Conservation (phyloP, 1,139 yeast genomes). For the Scheffersomyces insectosa region DNA sequence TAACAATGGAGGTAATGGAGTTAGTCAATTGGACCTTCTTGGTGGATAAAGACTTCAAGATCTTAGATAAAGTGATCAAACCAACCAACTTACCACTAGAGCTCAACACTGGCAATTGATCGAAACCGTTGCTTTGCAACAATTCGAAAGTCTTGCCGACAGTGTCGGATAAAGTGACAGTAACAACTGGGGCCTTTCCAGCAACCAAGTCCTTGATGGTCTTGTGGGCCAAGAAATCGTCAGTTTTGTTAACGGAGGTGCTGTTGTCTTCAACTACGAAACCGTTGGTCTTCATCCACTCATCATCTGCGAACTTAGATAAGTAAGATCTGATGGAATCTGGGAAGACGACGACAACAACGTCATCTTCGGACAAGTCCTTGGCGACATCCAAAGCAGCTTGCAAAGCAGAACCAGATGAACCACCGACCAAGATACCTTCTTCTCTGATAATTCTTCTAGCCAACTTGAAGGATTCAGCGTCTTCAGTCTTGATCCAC, state of each 20-base stretch:
- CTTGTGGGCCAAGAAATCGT: constrained; percentile 47
- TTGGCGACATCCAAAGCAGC: constrained; percentile 76
- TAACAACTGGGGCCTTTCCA: constrained; percentile 75
- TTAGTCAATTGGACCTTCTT: constrained; percentile 61
- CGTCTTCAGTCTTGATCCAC: constrained; percentile 88
- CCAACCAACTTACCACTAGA: constrained; percentile 67
- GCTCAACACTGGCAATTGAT: constrained; percentile 79
- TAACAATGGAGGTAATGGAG: constrained; percentile 61
- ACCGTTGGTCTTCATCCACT: constrained; percentile 85
- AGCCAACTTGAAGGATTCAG: constrained; percentile 77
- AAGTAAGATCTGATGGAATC: constrained; percentile 86
- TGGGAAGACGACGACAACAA: constrained; percentile 80
- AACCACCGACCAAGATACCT: constrained; percentile 87
- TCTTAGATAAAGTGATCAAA: constrained; percentile 72
- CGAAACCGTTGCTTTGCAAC: constrained; percentile 77
- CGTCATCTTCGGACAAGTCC: constrained; percentile 71
- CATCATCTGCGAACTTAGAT: constrained; percentile 87
- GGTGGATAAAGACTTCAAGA: constrained; percentile 67
- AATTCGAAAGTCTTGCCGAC: constrained; percentile 69
- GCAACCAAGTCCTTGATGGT: constrained; percentile 68
- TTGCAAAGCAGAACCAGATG: constrained; percentile 82
- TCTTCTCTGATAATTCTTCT: constrained; percentile 83
- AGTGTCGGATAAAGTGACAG: constrained; percentile 64
- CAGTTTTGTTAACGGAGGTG: constrained; percentile 48
- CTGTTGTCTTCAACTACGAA: constrained; percentile 54